Evolutionary conservation across 148 eudicot genomes (phyloP).

Genomic region (Nepenthes mirabilis): DNA sequence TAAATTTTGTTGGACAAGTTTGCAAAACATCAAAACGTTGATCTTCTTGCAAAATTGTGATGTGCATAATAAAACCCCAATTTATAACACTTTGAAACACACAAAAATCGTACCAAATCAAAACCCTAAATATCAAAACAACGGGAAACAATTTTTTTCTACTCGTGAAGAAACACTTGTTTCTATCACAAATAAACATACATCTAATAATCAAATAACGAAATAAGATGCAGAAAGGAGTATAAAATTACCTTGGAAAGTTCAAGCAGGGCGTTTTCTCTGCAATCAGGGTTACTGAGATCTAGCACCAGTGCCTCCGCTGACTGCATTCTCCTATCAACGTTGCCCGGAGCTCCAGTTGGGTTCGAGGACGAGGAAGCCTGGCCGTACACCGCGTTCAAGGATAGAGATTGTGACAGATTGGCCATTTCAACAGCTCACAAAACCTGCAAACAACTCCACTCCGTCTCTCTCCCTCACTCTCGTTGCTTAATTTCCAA

Average conservation of each 20-base stretch:
- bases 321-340: conserved; percentile 63
- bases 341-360: conserved; percentile 17
- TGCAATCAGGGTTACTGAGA: conserved; percentile 71
- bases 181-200: not conserved
- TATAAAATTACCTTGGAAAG: conserved; percentile 58
- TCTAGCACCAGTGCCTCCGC: conserved; percentile 80
- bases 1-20: too few species aligned
- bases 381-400: conserved; percentile 29
- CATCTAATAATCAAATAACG: not conserved
- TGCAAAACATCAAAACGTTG: too few species aligned
- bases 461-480: too few species aligned
- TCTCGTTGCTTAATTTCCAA: too few species aligned
- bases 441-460: too few species aligned
- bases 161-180: not conserved
- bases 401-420: conserved; percentile 33
- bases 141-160: not conserved
- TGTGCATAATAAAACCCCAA: too few species aligned
- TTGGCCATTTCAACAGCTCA: conserved; percentile 22
- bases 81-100: too few species aligned
- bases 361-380: conserved; percentile 11
- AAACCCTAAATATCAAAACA: not conserved
- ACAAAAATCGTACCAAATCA: too few species aligned
- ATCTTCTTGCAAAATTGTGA: too few species aligned
- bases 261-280: conserved; percentile 87
- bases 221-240: not conserved